phyloP scores from a whole-genome alignment of 495 filamentous ascomycete genomes.

The Lasiosphaeria ovina region DNA sequence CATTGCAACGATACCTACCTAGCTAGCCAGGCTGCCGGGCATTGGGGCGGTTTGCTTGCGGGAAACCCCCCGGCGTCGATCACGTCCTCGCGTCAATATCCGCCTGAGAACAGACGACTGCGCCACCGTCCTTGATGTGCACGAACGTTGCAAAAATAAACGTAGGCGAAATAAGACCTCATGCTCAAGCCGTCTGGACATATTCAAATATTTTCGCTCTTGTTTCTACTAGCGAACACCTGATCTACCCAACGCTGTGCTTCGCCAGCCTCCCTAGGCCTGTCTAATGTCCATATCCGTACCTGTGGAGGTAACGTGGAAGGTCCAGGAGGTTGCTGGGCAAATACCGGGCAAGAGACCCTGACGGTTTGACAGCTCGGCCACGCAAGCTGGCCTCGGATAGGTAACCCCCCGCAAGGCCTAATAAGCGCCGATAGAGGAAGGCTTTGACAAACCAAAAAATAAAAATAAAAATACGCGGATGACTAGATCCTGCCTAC shows the following conservation, averaged over 20 bases:
- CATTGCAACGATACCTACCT: background rate
- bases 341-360: background rate
- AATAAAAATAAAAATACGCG: no score
- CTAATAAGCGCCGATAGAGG: background rate
- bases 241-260: no score
- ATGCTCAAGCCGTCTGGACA: background rate
- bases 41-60: background rate
- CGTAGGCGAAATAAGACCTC: background rate
- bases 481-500: no score
- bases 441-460: no score
- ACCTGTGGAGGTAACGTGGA: no score
- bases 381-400: background rate
- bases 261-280: no score
- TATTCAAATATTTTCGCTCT: no score
- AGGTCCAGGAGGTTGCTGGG: no score
- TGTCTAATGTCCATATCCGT: no score
- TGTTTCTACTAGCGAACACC: no score
- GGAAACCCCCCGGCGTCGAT: constrained; percentile 1
- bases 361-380: background rate
- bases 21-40: background rate
- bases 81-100: constrained; percentile 1
- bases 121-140: constrained; percentile 7
- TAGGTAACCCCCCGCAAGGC: background rate
- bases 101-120: constrained; percentile 3
- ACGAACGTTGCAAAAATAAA: background rate